A percentile compares a stretch with the other conserved stretches of the same genome.
Evolutionary conservation across 2,329 filamentous ascomycete species (phyloP).

Genomic region (Fusarium guadeloupense): DNA sequence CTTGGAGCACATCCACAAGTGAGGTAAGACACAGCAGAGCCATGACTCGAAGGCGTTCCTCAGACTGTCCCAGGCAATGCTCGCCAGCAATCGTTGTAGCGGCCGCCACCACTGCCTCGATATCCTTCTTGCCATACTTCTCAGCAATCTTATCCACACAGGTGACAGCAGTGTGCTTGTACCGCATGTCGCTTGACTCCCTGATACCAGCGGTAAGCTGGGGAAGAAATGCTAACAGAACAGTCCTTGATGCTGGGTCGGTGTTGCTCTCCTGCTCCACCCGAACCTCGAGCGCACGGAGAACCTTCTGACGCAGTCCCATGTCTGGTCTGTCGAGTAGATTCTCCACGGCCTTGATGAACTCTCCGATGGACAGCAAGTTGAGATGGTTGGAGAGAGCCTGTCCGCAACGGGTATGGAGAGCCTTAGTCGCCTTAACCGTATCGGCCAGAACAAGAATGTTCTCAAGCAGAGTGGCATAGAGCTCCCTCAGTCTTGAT

Average conservation of each 20-base stretch:
- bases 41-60: conserved; percentile 79
- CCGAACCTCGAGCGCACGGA: conserved; percentile 81
- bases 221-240: conserved; percentile 81
- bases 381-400: conserved; percentile 83
- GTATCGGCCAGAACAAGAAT: conserved; percentile 72
- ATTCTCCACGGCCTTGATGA: conserved; percentile 86
- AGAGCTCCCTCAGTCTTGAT: conserved; percentile 73
- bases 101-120: conserved; percentile 77
- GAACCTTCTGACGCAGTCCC: conserved; percentile 79
- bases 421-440: conserved; percentile 63
- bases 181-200: conserved; percentile 74
- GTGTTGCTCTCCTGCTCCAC: conserved; percentile 77
- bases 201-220: conserved; percentile 80
- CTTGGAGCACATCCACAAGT: conserved; percentile 85
- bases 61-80: conserved; percentile 77
- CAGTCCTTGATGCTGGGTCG: conserved; percentile 72
- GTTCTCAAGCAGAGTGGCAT: conserved; percentile 73
- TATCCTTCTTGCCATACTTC: conserved; percentile 93
- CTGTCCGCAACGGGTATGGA: conserved; percentile 70
- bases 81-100: conserved; percentile 80
- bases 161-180: conserved; percentile 85
- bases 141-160: conserved; percentile 94
- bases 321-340: conserved; percentile 80
- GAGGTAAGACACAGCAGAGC: conserved; percentile 90
- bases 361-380: conserved; percentile 85